Conservation (phyloP, 2,329 filamentous ascomycete genomes). For the Pseudogymnoascus sp. region DNA sequence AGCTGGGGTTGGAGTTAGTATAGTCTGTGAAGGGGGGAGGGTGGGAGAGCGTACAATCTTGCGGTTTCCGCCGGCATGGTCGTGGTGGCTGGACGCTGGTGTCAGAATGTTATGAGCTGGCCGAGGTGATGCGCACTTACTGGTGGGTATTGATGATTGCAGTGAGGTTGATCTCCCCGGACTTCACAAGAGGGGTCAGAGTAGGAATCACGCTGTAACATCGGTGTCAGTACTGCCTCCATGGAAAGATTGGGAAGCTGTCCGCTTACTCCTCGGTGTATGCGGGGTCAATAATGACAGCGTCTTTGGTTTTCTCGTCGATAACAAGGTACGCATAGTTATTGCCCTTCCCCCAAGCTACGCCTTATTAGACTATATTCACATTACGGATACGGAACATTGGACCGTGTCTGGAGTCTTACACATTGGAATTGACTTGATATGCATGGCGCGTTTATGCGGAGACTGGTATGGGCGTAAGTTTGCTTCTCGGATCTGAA, state of each 20-base stretch:
- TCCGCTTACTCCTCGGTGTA: conserved; percentile 62
- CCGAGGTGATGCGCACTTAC: conserved; percentile 45
- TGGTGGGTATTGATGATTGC: conserved; percentile 96
- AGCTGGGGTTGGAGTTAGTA: conserved; percentile 14
- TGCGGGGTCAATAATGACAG: conserved; percentile 71
- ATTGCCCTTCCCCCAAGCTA: conserved; percentile 68
- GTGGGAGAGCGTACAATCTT: conserved; percentile 51
- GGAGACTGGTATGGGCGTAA: background rate
- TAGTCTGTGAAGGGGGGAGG: background rate
- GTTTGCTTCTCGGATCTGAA: background rate
- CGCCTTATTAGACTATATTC: conserved; percentile 13
- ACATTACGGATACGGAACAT: background rate
- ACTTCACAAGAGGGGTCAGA: conserved; percentile 63
- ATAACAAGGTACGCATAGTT: conserved; percentile 81
- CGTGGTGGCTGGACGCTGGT: conserved; percentile 60
- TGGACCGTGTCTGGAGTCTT: conserved; percentile 30
- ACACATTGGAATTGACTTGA: conserved; percentile 86
- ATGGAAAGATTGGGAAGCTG: background rate
- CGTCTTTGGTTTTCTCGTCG: conserved; percentile 69
- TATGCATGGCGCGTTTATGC: conserved; percentile 55
- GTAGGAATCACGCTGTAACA: conserved; percentile 46
- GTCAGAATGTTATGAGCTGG: conserved; percentile 9
- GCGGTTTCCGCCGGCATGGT: conserved; percentile 87
- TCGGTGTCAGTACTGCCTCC: conserved; percentile 9
- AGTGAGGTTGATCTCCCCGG: conserved; percentile 69